Evolutionary conservation across 1,139 yeast species (phyloP).

Genomic region (Debaryomyces udenii): DNA sequence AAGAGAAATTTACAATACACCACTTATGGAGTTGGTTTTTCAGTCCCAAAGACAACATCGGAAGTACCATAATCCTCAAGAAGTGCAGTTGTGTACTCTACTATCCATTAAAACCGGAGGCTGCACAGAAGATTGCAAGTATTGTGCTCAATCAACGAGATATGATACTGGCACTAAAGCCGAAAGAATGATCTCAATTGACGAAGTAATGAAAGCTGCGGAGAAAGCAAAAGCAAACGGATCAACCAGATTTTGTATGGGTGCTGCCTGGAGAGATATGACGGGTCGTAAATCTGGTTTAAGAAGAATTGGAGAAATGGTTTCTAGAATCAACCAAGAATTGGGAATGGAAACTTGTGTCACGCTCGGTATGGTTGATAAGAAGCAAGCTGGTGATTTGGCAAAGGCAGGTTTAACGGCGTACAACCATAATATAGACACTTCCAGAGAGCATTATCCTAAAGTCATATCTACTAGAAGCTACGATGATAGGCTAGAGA

Average conservation of each 20-base stretch:
- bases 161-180: conserved; percentile 73
- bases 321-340: conserved; percentile 58
- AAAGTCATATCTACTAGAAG: conserved; percentile 69
- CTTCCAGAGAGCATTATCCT: conserved; percentile 77
- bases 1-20: conserved; percentile 60
- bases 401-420: conserved; percentile 78
- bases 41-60: conserved; percentile 70
- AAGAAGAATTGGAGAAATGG: conserved; percentile 66
- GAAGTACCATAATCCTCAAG: conserved; percentile 64
- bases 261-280: conserved; percentile 91
- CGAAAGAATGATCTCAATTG: conserved; percentile 61
- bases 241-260: conserved; percentile 80
- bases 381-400: conserved; percentile 59
- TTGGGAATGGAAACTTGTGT: conserved; percentile 79
- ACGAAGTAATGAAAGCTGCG: conserved; percentile 66
- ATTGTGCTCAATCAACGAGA: conserved; percentile 75
- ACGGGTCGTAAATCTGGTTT: conserved; percentile 72
- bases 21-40: conserved; percentile 64
- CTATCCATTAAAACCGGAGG: conserved; percentile 80
- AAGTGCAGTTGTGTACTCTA: conserved; percentile 75
- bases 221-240: conserved; percentile 68
- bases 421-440: conserved; percentile 79
- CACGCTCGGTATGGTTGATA: conserved; percentile 74
- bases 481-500: conserved; percentile 69
- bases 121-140: conserved; percentile 79